phyloP scores from a whole-genome alignment of 2,329 filamentous ascomycete species.

The Colletotrichum chrysophilum region DNA sequence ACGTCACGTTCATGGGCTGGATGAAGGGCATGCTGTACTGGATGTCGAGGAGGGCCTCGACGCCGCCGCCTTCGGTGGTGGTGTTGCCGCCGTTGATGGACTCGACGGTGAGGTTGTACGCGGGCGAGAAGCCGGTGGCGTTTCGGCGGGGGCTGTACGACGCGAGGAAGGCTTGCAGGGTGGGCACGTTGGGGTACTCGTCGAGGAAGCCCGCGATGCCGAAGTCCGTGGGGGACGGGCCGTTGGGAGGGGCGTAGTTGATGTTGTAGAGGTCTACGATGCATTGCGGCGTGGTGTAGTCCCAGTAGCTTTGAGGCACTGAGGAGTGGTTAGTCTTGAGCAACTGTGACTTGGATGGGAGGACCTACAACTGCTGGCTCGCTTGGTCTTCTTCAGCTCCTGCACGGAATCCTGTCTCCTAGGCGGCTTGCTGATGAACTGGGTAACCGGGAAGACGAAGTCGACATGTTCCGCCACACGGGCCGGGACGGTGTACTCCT shows the following conservation, averaged over 20 bases:
- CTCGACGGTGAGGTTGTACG: slow-evolving; percentile 1
- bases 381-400: background rate
- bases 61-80: background rate
- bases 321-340: background rate
- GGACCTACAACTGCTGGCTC: background rate
- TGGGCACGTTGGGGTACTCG: background rate
- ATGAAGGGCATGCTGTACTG: slow-evolving; percentile 7
- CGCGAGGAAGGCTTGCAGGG: background rate
- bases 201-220: slow-evolving; percentile 8
- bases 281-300: slow-evolving; percentile 41
- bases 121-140: slow-evolving; percentile 3
- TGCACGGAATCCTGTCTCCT: slow-evolving; percentile 31
- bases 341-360: background rate
- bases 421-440: slow-evolving; percentile 49
- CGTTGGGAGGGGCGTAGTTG: slow-evolving; percentile 30
- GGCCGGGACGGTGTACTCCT: slow-evolving; percentile 48
- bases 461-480: slow-evolving; percentile 41
- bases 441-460: slow-evolving; percentile 53
- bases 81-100: background rate
- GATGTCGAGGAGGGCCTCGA: background rate
- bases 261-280: slow-evolving; percentile 53
- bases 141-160: slow-evolving; percentile 14
- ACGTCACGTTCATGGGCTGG: background rate
- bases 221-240: background rate
- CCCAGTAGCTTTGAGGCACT: slow-evolving; percentile 5